These are phyloP conservation scores for Nidula niveotomentosa DNA, from an alignment of 1,284 basidiomycete genomes.

Conservation along the genomic window DNA sequence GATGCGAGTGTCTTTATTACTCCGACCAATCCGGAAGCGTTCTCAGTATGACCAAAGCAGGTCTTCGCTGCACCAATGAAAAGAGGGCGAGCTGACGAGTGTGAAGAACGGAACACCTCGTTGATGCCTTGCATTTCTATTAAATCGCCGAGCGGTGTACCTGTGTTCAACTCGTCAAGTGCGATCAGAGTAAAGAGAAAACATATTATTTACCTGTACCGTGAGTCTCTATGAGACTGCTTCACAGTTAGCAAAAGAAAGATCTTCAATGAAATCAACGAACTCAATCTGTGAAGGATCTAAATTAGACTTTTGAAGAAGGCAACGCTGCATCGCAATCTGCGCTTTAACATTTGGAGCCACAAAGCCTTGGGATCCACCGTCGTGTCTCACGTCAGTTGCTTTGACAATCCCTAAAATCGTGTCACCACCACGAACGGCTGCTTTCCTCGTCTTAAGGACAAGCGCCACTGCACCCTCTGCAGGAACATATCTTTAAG, in stretches of 20 bases:
- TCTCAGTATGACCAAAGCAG: constrained; percentile 32
- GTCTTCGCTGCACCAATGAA: constrained; percentile 32
- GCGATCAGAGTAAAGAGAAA: not conserved
- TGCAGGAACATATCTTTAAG: constrained; percentile 27
- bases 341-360: constrained; percentile 34
- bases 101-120: constrained; percentile 28
- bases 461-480: constrained; percentile 32
- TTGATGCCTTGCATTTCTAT: constrained; percentile 35
- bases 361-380: constrained; percentile 33
- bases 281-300: constrained; percentile 30
- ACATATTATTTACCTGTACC: constrained; percentile 24
- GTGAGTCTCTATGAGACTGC: constrained; percentile 33
- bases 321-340: constrained; percentile 24
- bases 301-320: constrained; percentile 25
- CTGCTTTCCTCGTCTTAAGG: constrained; percentile 29
- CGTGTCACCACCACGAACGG: constrained; percentile 29
- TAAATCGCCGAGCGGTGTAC: constrained; percentile 31
- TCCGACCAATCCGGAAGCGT: constrained; percentile 29
- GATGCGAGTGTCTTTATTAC: constrained; percentile 26
- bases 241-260: not conserved
- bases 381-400: constrained; percentile 32
- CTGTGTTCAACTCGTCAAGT: constrained; percentile 6
- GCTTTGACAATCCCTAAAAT: constrained; percentile 31
- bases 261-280: constrained; percentile 8
- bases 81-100: constrained; percentile 23